Evolutionary conservation across 371 early-diverging fungal genomes (phyloP).

Genomic region (Capillidium rhysosporum): DNA sequence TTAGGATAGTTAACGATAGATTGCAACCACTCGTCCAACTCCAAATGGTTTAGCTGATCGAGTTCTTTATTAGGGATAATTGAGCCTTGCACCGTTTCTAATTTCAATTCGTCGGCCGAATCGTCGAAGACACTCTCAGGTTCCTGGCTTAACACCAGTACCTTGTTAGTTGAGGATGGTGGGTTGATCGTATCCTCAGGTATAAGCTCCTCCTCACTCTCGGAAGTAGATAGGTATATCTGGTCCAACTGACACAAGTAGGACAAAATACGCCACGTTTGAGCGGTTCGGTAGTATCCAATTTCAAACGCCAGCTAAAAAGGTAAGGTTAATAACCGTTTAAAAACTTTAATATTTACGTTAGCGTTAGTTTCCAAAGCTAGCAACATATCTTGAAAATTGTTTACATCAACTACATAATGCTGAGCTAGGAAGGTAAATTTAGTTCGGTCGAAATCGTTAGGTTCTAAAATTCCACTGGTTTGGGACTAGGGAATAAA

Average conservation of each 20-base stretch:
- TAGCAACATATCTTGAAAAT: conserved; percentile 3
- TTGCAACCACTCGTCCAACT: neutral
- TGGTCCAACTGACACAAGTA: no score
- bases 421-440: conserved; percentile 46
- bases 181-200: no score
- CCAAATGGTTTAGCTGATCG: neutral
- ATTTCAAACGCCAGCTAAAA: conserved; percentile 13
- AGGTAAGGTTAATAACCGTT: conserved; percentile 14
- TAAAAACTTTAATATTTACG: conserved; percentile 28
- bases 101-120: no score
- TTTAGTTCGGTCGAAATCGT: conserved; percentile 39
- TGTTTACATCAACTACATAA: conserved; percentile 23
- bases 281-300: conserved; percentile 31
- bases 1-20: no score
- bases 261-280: conserved; percentile 62
- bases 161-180: no score
- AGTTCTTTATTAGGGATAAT: no score
- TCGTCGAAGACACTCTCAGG: no score
- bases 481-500: conserved; percentile 20
- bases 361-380: neutral
- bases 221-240: no score
- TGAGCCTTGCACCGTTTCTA: no score
- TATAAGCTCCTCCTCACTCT: no score
- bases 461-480: conserved; percentile 37
- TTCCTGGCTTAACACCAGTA: no score